Evolutionary conservation across 2,329 filamentous ascomycete species (phyloP).

Genomic region (Fusarium algeriense): DNA sequence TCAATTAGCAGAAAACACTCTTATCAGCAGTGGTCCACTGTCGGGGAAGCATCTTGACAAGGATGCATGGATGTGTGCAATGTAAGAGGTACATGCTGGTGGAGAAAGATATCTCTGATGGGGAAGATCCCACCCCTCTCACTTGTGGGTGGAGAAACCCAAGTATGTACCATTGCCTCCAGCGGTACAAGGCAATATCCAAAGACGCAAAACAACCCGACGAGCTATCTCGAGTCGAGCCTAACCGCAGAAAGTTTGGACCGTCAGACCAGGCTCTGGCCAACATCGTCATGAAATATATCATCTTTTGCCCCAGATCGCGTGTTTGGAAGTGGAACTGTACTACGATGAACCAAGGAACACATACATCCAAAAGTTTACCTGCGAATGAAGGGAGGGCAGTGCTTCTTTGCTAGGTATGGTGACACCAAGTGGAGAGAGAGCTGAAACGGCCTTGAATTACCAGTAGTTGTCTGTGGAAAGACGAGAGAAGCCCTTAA

Average conservation of each 20-base stretch:
- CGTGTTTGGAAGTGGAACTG: background rate
- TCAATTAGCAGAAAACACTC: constrained; percentile 14
- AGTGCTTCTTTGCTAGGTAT: background rate
- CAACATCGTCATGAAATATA: constrained; percentile 9
- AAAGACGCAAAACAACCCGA: constrained; percentile 20
- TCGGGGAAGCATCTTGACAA: constrained; percentile 35
- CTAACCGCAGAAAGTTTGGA: constrained; percentile 6
- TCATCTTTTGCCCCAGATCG: constrained; percentile 9
- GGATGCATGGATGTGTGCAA: constrained; percentile 10
- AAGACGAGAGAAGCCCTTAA: background rate
- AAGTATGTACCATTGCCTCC: background rate
- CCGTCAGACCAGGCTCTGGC: constrained; percentile 15
- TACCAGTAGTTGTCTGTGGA: constrained; percentile 14
- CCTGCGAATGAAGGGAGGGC: constrained; percentile 15
- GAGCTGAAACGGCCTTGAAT: constrained; percentile 31
- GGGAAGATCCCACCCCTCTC: constrained; percentile 30
- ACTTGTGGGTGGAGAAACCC: constrained; percentile 26
- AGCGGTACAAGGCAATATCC: constrained; percentile 17
- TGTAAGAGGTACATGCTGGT: constrained; percentile 25
- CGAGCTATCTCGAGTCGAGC: background rate
- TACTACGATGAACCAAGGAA: constrained; percentile 17
- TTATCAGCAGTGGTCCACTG: constrained; percentile 30
- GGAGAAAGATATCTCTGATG: constrained; percentile 29
- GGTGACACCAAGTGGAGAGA: constrained; percentile 22
- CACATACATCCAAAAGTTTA: background rate